Conservation (phyloP, 371 early-diverging fungal genomes). For the Mycotypha africana region DNA sequence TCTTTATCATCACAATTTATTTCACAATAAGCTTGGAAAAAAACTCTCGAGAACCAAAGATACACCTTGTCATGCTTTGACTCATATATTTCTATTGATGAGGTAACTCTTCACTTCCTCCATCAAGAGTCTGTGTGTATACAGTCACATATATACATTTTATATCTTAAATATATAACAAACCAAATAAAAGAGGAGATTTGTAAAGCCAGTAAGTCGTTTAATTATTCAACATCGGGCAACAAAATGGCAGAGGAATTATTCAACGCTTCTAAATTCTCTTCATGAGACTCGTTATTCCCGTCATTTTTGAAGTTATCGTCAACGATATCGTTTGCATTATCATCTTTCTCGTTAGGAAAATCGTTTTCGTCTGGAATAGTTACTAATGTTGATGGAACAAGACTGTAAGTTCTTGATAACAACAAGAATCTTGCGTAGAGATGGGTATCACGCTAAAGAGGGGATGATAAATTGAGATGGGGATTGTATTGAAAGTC, state of each 20-base stretch:
- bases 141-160: no score
- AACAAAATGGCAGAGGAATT: conserved; percentile 11
- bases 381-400: conserved; percentile 58
- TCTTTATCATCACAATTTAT: no score
- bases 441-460: conserved; percentile 65
- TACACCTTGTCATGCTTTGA: no score
- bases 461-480: not conserved
- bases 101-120: no score
- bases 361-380: conserved; percentile 45
- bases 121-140: no score
- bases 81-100: no score
- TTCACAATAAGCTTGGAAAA: no score
- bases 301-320: conserved; percentile 4
- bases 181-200: no score
- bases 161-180: no score
- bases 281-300: conserved; percentile 3
- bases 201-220: no score
- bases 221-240: no score
- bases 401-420: conserved; percentile 56
- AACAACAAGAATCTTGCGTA: conserved; percentile 77
- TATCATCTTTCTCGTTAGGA: not conserved
- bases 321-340: conserved; percentile 4
- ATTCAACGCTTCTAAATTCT: conserved; percentile 12
- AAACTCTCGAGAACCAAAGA: no score
- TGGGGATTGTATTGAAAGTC: not conserved